These are phyloP conservation scores for Salix koriyanagi DNA, from an alignment of 345 rosid genomes.

Conservation along the genomic window DNA sequence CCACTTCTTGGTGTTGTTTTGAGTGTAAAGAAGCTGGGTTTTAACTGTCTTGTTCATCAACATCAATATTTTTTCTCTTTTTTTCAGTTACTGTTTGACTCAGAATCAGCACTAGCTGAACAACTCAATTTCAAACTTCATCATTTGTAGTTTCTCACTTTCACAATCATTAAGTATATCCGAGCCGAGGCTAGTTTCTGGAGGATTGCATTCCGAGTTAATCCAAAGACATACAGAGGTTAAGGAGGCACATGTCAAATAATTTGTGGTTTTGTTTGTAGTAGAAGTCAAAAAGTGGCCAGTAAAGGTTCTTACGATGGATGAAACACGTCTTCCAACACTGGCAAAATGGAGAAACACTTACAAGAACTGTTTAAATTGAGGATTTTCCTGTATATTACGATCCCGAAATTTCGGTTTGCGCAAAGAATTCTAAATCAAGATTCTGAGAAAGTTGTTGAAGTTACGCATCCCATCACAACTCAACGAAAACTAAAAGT, in stretches of 20 bases:
- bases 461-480: too few relatives aligned
- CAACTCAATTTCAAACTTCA: not conserved
- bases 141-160: not conserved
- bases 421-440: too few relatives aligned
- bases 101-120: not conserved
- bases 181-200: not conserved
- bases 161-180: not conserved
- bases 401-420: not conserved
- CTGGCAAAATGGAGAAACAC: not conserved
- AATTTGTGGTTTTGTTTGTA: not conserved
- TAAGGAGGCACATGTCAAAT: not conserved
- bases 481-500: too few relatives aligned
- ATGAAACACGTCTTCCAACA: not conserved
- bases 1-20: constrained; percentile 16
- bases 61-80: not conserved
- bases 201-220: not conserved
- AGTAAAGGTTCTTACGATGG: not conserved
- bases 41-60: not conserved
- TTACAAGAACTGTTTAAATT: not conserved
- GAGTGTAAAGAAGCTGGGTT: constrained; percentile 2
- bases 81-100: not conserved
- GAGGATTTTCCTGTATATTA: not conserved
- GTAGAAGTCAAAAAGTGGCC: not conserved
- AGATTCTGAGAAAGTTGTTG: not conserved
- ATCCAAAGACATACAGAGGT: not conserved